These are phyloP conservation scores for Chalaropsis thielavioides DNA, from an alignment of 2,329 filamentous ascomycete genomes.

Conservation along the genomic window DNA sequence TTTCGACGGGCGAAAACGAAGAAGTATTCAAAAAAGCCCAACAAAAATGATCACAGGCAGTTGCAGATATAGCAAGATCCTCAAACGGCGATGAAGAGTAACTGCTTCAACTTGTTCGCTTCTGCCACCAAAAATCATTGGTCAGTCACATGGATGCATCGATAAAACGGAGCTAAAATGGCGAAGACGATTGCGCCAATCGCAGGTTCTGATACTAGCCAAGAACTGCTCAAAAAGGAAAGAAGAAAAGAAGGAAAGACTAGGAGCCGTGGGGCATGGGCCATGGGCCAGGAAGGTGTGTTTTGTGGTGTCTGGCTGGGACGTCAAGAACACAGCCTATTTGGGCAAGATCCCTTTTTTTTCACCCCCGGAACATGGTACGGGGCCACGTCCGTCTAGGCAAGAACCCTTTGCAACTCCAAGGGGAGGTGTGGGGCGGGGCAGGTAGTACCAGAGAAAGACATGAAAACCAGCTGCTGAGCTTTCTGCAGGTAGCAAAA, in stretches of 20 bases:
- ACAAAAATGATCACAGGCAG: constrained; percentile 1
- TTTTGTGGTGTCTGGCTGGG: neutral
- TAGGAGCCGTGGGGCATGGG: no score
- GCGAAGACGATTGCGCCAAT: constrained; percentile 6
- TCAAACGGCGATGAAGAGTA: constrained; percentile 9
- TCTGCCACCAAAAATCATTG: neutral
- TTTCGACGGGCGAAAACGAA: neutral
- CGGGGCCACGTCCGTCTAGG: neutral
- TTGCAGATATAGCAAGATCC: constrained; percentile 7
- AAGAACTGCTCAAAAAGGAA: constrained; percentile 8
- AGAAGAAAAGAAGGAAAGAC: constrained; percentile 8
- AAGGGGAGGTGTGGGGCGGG: neutral
- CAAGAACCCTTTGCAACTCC: neutral
- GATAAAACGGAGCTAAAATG: constrained; percentile 9
- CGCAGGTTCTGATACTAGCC: neutral
- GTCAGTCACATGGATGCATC: constrained; percentile 5
- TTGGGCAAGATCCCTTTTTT: neutral
- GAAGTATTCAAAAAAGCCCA: neutral
- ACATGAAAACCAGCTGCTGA: neutral
- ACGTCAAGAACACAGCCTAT: neutral
- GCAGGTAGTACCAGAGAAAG: neutral
- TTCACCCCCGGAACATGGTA: no score
- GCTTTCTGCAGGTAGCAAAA: neutral
- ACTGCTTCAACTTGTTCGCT: constrained; percentile 7
- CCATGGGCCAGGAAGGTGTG: neutral